Evolutionary conservation across 1,284 basidiomycete species (phyloP), one percentile per base, ranked within the genome.

Genomic region (Meripilus lineatus): DNA sequence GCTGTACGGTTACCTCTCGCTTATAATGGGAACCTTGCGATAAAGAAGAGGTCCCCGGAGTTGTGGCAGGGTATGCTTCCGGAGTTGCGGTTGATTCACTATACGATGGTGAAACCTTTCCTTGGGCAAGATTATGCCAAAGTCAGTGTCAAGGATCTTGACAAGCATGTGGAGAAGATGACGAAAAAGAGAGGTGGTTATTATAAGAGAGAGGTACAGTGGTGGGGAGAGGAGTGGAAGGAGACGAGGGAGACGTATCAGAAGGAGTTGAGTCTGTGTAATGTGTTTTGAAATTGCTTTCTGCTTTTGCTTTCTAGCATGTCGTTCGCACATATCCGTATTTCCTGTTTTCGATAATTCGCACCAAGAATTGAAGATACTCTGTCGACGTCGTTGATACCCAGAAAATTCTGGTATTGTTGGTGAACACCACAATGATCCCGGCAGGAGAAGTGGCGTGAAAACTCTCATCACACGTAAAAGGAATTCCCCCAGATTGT

Each of bases 21-120:
- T 32, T 74, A 74, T 56, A 73, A 72, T 50, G 69, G 64, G 40
- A 72, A 74, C 54, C 57, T 74, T 3, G 71, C 64, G 4, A 68
- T 73, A 48, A 73, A 69, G 55, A 48, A 47, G 40, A 53, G 62
- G 30, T 28, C 44, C 5, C 40, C 15, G 13, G 21, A 21, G 35
- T 13, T 44, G 20, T 44, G 42, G 42, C n/a, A 35, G 33, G 34
- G 15, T 11, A 44, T 25, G 20, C 17, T 24, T 4, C 3, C 8
- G 6, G 42, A 44, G 15, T 15, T 18, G 17, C 42, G 42, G 5
- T 4, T 44, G 7, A 26, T 44, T 15, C 42, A 44, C 20, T 44
- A 15, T 35, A 44, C 42, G 42, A 18, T 44, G 11, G 23, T 35
- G 18, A 44, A 44, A 15, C 42, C 42, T 3, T 44, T 44, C 24